These are phyloP conservation scores for Auriscalpium vulgare DNA, from an alignment of 768 basidiomycete species.

Conservation along the genomic window DNA sequence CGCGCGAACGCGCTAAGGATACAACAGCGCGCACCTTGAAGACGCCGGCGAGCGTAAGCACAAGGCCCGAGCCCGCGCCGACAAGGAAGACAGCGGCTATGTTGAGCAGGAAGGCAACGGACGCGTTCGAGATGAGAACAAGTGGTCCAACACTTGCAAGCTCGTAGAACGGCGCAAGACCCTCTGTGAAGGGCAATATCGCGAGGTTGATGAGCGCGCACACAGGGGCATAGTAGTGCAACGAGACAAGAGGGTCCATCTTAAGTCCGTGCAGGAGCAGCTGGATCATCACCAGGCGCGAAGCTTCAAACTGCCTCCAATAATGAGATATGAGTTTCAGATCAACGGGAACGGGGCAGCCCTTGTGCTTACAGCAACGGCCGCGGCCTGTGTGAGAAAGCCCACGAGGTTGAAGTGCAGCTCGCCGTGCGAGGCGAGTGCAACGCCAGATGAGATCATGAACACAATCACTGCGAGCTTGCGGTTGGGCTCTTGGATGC, in stretches of 20 bases:
- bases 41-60: constrained; percentile 90
- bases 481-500: constrained; percentile 80
- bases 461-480: constrained; percentile 76
- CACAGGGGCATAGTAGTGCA: constrained; percentile 95
- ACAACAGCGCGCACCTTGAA: constrained; percentile 54
- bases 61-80: constrained; percentile 77
- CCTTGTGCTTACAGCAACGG: constrained; percentile 62
- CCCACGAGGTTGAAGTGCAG: constrained; percentile 78
- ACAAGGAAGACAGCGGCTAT: constrained; percentile 94
- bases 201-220: constrained; percentile 85
- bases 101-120: constrained; percentile 82
- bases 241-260: constrained; percentile 93
- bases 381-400: constrained; percentile 81
- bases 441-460: constrained; percentile 88
- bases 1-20: constrained; percentile 1
- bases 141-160: constrained; percentile 42
- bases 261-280: constrained; percentile 90
- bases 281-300: constrained; percentile 93
- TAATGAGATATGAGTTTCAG: neutral
- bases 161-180: constrained; percentile 76
- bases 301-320: constrained; percentile 76
- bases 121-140: constrained; percentile 76
- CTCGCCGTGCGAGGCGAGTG: constrained; percentile 86
- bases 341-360: neutral
- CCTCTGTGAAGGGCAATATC: constrained; percentile 89